Percentiles rank a stretch among this genome's conserved stretches.
These are phyloP conservation scores for Coemansia sp. DNA, from an alignment of 192 early-diverging fungal genomes.

Conservation along the genomic window DNA sequence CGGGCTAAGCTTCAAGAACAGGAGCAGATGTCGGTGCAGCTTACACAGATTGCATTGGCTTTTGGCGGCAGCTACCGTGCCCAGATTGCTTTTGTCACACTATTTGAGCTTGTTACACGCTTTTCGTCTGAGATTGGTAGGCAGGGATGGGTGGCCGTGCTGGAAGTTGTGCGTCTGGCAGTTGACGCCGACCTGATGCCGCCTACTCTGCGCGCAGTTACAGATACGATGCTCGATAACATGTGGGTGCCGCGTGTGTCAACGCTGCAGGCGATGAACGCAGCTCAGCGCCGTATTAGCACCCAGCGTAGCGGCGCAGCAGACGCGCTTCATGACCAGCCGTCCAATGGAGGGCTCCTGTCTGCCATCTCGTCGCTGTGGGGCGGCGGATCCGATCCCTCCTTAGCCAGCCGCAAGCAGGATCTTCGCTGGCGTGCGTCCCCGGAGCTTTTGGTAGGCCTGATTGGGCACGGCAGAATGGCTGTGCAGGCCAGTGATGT, in stretches of 20 bases:
- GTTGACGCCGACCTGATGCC: constrained; percentile 38
- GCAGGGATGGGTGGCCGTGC: constrained; percentile 60
- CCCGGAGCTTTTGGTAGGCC: constrained; percentile 27
- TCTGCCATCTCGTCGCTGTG: constrained; percentile 50
- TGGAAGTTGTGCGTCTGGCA: constrained; percentile 64
- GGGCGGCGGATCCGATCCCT: constrained; percentile 19
- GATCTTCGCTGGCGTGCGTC: constrained; percentile 46
- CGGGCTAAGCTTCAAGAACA: constrained; percentile 38
- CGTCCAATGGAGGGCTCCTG: constrained; percentile 32
- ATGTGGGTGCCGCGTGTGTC: constrained; percentile 45
- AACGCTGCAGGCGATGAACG: constrained; percentile 38
- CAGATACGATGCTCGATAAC: constrained; percentile 9
- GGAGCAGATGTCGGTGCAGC: constrained; percentile 23
- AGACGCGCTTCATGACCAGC: constrained; percentile 7
- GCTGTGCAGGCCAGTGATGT: constrained; percentile 34
- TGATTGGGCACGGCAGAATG: constrained; percentile 20
- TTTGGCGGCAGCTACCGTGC: constrained; percentile 87
- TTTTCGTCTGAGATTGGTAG: constrained; percentile 64
- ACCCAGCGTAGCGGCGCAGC: constrained; percentile 12
- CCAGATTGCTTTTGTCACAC: constrained; percentile 87
- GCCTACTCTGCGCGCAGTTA: constrained; percentile 14
- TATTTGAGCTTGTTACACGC: constrained; percentile 62
- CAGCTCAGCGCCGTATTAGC: constrained; percentile 21
- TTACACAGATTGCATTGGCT: constrained; percentile 71
- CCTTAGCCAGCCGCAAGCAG: constrained; percentile 14